Conservation (phyloP, 106 monocot genomes). For the Dactylorhiza incarnata region DNA sequence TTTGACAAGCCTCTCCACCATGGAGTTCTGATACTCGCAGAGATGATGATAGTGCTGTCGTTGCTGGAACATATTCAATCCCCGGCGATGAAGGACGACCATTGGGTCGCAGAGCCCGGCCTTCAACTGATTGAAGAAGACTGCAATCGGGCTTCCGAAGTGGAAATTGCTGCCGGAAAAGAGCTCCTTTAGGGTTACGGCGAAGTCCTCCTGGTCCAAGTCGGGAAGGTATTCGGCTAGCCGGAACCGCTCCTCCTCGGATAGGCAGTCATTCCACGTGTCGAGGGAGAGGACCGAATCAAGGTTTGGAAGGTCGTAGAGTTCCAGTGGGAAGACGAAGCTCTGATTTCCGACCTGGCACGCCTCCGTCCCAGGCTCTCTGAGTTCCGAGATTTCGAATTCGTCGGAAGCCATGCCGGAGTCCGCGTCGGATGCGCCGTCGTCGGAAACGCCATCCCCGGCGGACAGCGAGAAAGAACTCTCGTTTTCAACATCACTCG, state of each 20-base stretch:
- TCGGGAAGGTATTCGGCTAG: constrained; percentile 65
- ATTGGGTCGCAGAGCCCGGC: constrained; percentile 57
- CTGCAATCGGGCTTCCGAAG: constrained; percentile 43
- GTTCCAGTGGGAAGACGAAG: constrained; percentile 43
- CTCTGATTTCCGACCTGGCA: constrained; percentile 70
- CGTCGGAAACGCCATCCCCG: not conserved
- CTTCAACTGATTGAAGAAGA: constrained; percentile 14
- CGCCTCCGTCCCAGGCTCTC: constrained; percentile 43
- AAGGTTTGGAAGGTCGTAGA: constrained; percentile 40
- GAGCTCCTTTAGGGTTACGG: constrained; percentile 52
- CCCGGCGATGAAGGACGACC: constrained; percentile 43
- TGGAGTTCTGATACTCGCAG: constrained; percentile 59
- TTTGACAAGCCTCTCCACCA: constrained; percentile 48
- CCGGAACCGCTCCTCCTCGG: constrained; percentile 61
- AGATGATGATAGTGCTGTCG: constrained; percentile 53
- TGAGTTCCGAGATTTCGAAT: constrained; percentile 33
- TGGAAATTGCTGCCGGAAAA: constrained; percentile 57
- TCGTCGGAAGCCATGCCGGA: constrained; percentile 71
- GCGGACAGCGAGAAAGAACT: not conserved
- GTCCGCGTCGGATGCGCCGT: constrained; percentile 11
- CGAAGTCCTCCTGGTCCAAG: constrained; percentile 59
- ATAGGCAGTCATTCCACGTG: constrained; percentile 51
- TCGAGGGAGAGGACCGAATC: constrained; percentile 25
- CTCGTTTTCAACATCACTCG: constrained; percentile 26
- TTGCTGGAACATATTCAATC: constrained; percentile 37